Percentiles rank a stretch among this genome's conserved stretches.
These are phyloP conservation scores for Euclidium syriacum DNA, from an alignment of 345 rosid genomes.

Conservation along the genomic window DNA sequence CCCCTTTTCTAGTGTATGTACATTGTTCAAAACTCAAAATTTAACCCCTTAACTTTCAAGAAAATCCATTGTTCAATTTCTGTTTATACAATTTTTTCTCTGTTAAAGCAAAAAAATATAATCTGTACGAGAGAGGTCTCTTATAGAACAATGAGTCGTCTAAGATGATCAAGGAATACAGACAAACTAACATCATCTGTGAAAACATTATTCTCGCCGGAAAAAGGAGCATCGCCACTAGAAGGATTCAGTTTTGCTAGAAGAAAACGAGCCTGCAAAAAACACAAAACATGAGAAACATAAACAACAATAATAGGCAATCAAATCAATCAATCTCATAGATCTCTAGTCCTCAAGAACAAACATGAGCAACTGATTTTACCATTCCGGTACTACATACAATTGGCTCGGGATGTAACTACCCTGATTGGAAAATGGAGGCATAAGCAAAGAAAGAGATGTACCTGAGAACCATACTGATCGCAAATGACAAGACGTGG, in stretches of 20 bases:
- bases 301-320: not conserved
- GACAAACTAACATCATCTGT: slow-evolving; percentile 95
- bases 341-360: not conserved
- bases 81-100: not conserved
- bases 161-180: slow-evolving; percentile 93
- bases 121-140: not conserved
- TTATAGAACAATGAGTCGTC: slow-evolving; percentile 71
- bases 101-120: not conserved
- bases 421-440: not conserved
- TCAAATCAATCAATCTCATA: not conserved
- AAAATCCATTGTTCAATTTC: not conserved
- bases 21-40: not conserved
- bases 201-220: slow-evolving; percentile 61
- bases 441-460: not conserved
- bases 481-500: slow-evolving; percentile 92
- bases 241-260: slow-evolving; percentile 91
- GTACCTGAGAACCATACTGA: slow-evolving; percentile 97
- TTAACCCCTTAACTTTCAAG: not conserved
- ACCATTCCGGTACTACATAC: not conserved
- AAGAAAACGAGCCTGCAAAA: slow-evolving; percentile 90
- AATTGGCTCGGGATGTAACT: not conserved
- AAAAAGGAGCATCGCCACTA: slow-evolving; percentile 39
- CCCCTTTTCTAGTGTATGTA: not conserved
- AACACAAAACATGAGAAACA: not conserved
- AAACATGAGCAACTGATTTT: not conserved